These are phyloP conservation scores for Phlyctochytrium bullatum DNA, from an alignment of 192 early-diverging fungal species.

Conservation along the genomic window DNA sequence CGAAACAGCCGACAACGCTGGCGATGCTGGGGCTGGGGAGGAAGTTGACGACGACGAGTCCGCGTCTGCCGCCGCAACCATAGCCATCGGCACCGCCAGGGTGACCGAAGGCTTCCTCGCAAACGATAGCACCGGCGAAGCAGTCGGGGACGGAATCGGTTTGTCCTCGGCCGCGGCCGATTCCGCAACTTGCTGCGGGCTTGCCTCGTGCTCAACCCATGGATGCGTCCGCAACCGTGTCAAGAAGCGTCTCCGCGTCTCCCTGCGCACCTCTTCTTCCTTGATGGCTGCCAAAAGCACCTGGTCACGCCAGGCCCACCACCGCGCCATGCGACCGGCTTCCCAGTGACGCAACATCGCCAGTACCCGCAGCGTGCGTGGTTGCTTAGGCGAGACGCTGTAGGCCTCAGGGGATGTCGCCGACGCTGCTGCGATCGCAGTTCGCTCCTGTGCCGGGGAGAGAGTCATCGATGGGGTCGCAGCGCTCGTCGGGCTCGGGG, in stretches of 20 bases:
- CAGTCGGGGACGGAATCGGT: neutral
- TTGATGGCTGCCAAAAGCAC: neutral
- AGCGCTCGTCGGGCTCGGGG: too few relatives aligned
- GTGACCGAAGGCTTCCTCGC: neutral
- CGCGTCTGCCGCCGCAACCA: neutral
- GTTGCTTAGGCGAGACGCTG: neutral
- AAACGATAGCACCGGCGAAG: neutral
- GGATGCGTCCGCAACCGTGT: neutral
- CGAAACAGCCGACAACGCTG: neutral
- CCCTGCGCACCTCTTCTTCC: neutral
- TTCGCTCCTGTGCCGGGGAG: too few relatives aligned
- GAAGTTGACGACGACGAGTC: neutral
- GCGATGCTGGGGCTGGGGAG: too few relatives aligned
- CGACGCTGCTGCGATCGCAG: too few relatives aligned
- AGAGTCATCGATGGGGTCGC: too few relatives aligned
- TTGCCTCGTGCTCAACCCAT: neutral
- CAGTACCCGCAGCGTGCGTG: neutral
- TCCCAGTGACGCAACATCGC: neutral
- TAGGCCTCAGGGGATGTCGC: neutral
- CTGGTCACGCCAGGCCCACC: neutral
- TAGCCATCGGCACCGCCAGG: neutral
- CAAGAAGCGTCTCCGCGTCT: neutral
- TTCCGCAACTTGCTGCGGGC: too few relatives aligned
- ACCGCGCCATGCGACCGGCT: neutral
- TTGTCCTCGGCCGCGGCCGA: neutral